phyloP scores from a whole-genome alignment of 78 protist genomes.

The Anaeramoeba flamelloides region DNA sequence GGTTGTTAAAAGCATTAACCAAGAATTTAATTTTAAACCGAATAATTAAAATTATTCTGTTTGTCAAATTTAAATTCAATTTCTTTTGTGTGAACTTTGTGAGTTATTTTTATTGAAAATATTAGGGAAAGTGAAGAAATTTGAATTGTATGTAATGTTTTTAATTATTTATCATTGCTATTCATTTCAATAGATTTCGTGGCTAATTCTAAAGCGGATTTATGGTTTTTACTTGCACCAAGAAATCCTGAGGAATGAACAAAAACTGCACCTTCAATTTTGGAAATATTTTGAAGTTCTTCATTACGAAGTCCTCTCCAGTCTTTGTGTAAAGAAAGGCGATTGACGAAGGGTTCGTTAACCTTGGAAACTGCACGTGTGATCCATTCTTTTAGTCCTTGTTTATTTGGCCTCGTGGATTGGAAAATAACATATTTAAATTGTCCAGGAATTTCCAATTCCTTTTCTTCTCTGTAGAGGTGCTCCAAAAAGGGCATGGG shows the following conservation, averaged over 20 bases:
- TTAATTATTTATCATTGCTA: neutral
- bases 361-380: neutral
- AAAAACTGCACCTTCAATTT: neutral
- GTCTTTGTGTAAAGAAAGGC: neutral
- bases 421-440: neutral
- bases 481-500: neutral
- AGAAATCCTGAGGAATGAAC: neutral
- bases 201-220: neutral
- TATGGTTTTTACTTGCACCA: neutral
- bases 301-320: neutral
- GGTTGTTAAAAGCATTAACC: too few relatives aligned
- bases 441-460: neutral
- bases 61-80: too few relatives aligned
- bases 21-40: too few relatives aligned
- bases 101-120: too few relatives aligned
- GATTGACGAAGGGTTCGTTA: neutral
- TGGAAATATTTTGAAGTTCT: neutral
- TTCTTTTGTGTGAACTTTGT: too few relatives aligned
- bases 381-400: too few relatives aligned
- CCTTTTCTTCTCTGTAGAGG: neutral
- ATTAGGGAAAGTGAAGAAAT: too few relatives aligned
- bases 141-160: too few relatives aligned
- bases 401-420: neutral
- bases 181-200: neutral
- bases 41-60: too few relatives aligned